These are phyloP conservation scores for Centella asiatica DNA, from an alignment of 129 eudicot genomes.

Conservation along the genomic window DNA sequence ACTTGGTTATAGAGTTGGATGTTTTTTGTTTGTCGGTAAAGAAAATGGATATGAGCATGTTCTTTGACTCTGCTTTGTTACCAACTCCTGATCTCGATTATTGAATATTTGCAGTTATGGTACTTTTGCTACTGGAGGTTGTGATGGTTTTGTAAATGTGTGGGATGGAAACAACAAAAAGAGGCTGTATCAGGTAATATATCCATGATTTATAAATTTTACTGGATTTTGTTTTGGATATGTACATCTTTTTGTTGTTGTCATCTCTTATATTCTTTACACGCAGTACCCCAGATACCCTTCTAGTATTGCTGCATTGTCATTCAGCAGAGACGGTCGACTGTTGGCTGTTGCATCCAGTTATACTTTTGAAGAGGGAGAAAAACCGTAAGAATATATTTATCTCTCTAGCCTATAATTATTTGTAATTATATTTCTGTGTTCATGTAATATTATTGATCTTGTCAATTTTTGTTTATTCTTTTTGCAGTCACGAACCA, in stretches of 20 bases:
- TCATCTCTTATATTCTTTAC: neutral
- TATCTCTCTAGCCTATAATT: neutral
- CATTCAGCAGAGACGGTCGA: constrained; percentile 87
- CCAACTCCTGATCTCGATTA: neutral
- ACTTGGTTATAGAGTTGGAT: no score
- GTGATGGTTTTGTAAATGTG: constrained; percentile 87
- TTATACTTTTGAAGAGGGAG: constrained; percentile 90
- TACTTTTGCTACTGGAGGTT: constrained; percentile 95
- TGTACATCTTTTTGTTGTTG: neutral
- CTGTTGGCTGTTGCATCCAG: constrained; percentile 92
- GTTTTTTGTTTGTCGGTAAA: no score
- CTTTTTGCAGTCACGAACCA: constrained; percentile 72
- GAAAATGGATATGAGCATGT: neutral
- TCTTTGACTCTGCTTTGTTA: neutral
- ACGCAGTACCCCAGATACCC: constrained; percentile 90
- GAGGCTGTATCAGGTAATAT: constrained; percentile 76
- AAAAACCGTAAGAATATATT: constrained; percentile 48
- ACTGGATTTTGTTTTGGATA: neutral
- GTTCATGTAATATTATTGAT: no score
- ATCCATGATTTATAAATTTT: neutral
- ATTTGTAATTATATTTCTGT: no score
- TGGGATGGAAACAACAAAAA: constrained; percentile 98
- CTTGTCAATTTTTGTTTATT: neutral
- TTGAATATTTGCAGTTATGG: constrained; percentile 56
- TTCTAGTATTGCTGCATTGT: constrained; percentile 77